Percentiles rank a stretch among this genome's conserved stretches.
These are phyloP conservation scores for Fraxinus dipetala DNA, from an alignment of 305 asterid genomes.

Conservation along the genomic window DNA sequence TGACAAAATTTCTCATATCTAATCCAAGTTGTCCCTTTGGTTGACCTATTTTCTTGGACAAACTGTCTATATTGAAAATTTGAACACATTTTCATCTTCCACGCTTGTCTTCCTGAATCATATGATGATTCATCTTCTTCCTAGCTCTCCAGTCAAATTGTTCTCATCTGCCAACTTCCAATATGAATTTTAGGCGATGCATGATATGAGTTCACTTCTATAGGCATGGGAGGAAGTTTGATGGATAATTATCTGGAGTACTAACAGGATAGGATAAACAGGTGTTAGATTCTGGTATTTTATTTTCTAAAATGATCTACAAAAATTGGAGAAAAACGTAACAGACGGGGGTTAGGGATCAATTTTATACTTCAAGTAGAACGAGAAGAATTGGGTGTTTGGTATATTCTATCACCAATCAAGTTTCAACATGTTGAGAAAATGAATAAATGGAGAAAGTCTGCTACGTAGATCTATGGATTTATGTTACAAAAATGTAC, in stretches of 20 bases:
- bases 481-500: neutral
- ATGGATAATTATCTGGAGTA: neutral
- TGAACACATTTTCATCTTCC: neutral
- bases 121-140: neutral
- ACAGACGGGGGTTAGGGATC: neutral
- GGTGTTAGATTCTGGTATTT: neutral
- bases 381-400: neutral
- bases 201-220: neutral
- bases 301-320: neutral
- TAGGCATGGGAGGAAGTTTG: neutral
- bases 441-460: conserved; percentile 10
- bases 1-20: neutral
- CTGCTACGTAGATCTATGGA: neutral
- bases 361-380: neutral
- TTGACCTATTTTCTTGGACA: neutral
- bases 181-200: neutral
- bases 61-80: neutral
- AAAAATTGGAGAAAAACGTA: neutral
- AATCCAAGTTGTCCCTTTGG: neutral
- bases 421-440: neutral
- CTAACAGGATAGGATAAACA: neutral
- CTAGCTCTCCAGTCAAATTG: neutral
- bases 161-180: neutral
- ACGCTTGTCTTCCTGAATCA: neutral
- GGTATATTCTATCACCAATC: neutral